Base-by-base conservation (phyloP, 2,329 filamentous ascomycete species). In the Fusarium secorum region DNA sequence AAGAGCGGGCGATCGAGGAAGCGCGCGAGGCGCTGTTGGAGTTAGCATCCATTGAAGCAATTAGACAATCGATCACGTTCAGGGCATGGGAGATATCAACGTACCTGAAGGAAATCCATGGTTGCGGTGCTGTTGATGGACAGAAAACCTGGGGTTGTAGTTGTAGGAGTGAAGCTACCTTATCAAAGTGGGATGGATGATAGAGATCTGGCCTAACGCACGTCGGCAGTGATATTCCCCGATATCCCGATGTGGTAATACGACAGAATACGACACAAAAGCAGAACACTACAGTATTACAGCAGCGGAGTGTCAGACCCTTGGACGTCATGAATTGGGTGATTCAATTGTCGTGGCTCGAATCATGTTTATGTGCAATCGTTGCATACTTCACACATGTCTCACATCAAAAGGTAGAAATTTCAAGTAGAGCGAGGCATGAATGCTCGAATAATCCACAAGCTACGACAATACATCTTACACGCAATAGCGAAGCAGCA, bases 1-100 rank as follows among this genome's bases (percentile, higher is more conserved):
- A 98, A 97, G 78, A 93, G 86, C 64, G 95, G 95, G 78, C 93
- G 90, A 85, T 99, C 96, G 77, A 98, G 91, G 82, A 92, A 90
- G 81, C 89, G 89, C 79, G 94, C 93, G 75, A 98, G 90, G 85
- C 88, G 88, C 89, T 91, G 51, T 28, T 36, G 24, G 30, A 56
- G 48, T 77, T 67, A 76, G 74, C 55, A 45, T 38, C 14, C 15
- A 65, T 39, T 60, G 32, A 45, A 22, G 15, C 30, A 26, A 9
- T 18, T 53, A 35, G 6, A n/a, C 18, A 4, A 30, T 17, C 8
- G 33, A 33, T 7, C 32, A 6, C 4, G 22, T 3, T 20, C 38
- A 5, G n/a, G 35, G 24, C 28, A n/a, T 54, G 20, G 20, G 11
- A 13, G 10, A 15, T 5, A 56, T n/a, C 1, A 20, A 69, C 78